A percentile compares a stretch with the other conserved stretches of the same genome.
Evolutionary conservation across 148 eudicot species (phyloP).

Genomic region (Chenopodium berlandieri): DNA sequence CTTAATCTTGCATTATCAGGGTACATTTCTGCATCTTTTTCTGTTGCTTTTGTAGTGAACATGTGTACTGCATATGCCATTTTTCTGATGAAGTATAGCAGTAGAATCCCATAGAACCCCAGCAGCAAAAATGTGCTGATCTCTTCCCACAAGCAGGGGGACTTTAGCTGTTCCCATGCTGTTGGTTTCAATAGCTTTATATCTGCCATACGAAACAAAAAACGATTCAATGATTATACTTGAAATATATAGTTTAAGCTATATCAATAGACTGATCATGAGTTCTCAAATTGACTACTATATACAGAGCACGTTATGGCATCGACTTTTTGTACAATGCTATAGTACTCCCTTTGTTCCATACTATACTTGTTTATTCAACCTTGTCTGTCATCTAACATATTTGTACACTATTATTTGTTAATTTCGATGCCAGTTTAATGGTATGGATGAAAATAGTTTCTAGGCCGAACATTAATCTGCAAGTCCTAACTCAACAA

Average conservation of each 20-base stretch:
- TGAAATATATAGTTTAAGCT: background rate
- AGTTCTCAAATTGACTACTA: too few relatives aligned
- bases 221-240: background rate
- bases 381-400: background rate
- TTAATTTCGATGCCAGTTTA: background rate
- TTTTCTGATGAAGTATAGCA: constrained; percentile 40
- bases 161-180: constrained; percentile 44
- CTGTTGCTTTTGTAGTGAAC: constrained; percentile 34
- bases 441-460: background rate
- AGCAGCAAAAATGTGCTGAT: constrained; percentile 54
- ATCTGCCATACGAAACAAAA: constrained; percentile 38
- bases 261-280: too few relatives aligned
- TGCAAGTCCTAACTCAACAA: too few relatives aligned
- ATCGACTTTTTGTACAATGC: background rate
- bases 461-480: too few relatives aligned
- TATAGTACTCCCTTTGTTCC: background rate
- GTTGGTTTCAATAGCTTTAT: constrained; percentile 28
- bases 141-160: constrained; percentile 63
- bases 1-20: constrained; percentile 28
- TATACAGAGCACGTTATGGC: too few relatives aligned
- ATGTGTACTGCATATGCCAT: constrained; percentile 34
- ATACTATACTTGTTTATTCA: too few relatives aligned
- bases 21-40: constrained; percentile 33
- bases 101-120: constrained; percentile 49
- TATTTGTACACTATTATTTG: background rate